Evolutionary conservation across 768 basidiomycete species (phyloP), one percentile per base, ranked within the genome.

Genomic region (Gloeostereum incarnatum): DNA sequence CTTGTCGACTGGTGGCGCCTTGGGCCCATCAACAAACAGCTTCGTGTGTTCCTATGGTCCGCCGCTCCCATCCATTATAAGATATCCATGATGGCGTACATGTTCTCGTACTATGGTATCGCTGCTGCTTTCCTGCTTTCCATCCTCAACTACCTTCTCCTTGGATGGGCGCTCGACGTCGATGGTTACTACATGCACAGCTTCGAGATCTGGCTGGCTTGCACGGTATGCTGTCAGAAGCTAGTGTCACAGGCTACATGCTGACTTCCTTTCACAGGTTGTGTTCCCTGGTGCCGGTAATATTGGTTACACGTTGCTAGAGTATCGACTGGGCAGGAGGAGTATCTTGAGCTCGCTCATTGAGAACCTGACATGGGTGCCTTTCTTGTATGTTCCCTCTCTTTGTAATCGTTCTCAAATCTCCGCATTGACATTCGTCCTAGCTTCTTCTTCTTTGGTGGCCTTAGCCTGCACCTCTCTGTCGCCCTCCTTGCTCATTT

Each of bases 11-110:
- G 89, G 89, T 81, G 76, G 71, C 64, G 63, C 37, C 58, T 72
- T 44, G 90, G 90, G 4, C 90, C 90, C 0, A 81, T 94, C 59
- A 92, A 75, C 36, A 79, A 81, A 51, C 84, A 88, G 52, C 68
- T 89, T 6, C 78, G 79, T 34, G 67, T 59, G 23, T 89, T 89
- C 62, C 48, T 86, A 24, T 88, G 86, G 86, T 82, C 79, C 0
- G 54, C 49, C 26, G 82, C 83, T 1, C 85, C 85, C 5, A 68
- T 86, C 0, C 86, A 89, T 52, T 88, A 89, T 69, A 88, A 89
- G 62, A 63, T 88, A 51, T 75, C 66, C 45, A 84, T 84, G 82
- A 65, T 79, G 68, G 69, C 79, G 1, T 84, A 79, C 61, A 71
- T 75, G 74, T 75, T 75, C 52, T 68, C 65, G 0, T 73, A 73